phyloP scores from a whole-genome alignment of 331 rosid species.

The Quercus phellos region DNA sequence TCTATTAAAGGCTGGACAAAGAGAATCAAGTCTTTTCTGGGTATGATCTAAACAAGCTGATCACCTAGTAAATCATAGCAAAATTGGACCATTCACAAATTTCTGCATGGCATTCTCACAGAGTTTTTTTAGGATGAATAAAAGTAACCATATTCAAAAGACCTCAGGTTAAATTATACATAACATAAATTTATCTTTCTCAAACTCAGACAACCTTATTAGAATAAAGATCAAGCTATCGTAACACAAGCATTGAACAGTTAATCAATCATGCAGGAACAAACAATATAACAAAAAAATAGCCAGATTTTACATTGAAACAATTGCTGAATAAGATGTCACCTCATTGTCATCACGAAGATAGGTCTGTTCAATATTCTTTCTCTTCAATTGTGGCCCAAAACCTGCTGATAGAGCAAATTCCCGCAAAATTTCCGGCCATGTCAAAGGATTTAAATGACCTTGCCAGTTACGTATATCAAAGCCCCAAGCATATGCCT shows the following conservation, averaged over 20 bases:
- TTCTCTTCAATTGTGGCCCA: constrained; percentile 65
- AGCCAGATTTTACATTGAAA: neutral
- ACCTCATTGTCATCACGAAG: constrained; percentile 52
- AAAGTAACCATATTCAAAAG: neutral
- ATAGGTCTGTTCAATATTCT: constrained; percentile 31
- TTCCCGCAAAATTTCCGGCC: constrained; percentile 88
- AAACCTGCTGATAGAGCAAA: constrained; percentile 75
- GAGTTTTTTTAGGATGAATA: neutral
- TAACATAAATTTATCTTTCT: neutral
- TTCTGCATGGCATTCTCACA: neutral
- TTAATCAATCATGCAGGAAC: neutral
- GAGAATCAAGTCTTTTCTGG: neutral
- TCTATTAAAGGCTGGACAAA: neutral
- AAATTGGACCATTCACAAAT: neutral
- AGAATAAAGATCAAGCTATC: neutral
- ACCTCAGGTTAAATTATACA: neutral
- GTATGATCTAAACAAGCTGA: neutral
- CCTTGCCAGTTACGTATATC: constrained; percentile 67
- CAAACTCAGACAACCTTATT: neutral
- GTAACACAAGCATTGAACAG: neutral
- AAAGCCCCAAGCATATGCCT: constrained; percentile 86
- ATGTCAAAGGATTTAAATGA: constrained; percentile 69
- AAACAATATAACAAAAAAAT: neutral
- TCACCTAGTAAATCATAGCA: neutral
- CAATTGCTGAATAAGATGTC: constrained; percentile 6